Percentiles rank a stretch among this genome's conserved stretches.
Conservation (phyloP, 1,139 yeast species). For the Lodderomyces oxycetoniae region DNA sequence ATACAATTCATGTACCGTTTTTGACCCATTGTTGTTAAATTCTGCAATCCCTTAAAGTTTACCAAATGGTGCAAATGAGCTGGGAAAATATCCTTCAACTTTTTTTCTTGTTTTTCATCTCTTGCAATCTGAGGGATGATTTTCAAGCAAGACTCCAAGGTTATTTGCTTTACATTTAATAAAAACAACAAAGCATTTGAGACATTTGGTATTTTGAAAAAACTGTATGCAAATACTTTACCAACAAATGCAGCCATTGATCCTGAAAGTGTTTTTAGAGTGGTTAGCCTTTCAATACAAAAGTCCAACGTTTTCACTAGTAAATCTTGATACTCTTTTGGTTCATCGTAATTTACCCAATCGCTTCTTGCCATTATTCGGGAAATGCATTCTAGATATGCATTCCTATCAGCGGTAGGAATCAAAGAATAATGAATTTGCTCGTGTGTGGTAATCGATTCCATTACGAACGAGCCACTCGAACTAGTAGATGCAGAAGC, state of each 20-base stretch:
- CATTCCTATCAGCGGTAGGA: conserved; percentile 50
- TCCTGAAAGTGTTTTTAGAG: conserved; percentile 52
- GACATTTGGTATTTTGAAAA: conserved; percentile 56
- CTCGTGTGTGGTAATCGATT: conserved; percentile 3
- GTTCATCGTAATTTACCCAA: conserved; percentile 40
- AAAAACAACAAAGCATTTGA: conserved; percentile 59
- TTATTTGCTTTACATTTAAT: conserved; percentile 49
- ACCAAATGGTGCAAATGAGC: conserved; percentile 35
- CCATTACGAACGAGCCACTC: not conserved
- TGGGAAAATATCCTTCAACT: conserved; percentile 29
- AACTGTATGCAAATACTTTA: conserved; percentile 67
- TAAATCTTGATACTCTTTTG: conserved; percentile 25
- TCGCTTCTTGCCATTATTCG: conserved; percentile 60
- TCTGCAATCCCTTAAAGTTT: conserved; percentile 29
- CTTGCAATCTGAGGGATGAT: conserved; percentile 4
- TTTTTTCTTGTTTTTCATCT: not conserved
- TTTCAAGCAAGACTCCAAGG: conserved; percentile 27
- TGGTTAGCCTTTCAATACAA: conserved; percentile 47
- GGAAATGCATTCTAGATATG: conserved; percentile 70
- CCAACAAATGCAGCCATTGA: conserved; percentile 74
- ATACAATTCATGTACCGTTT: conserved; percentile 31
- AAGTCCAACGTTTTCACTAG: conserved; percentile 54
- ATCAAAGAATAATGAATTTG: conserved; percentile 11
- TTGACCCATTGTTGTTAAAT: conserved; percentile 20
- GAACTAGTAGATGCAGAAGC: not conserved